Evolutionary conservation across 306 rosid species (phyloP).

Genomic region (Dalbergia oliveri): DNA sequence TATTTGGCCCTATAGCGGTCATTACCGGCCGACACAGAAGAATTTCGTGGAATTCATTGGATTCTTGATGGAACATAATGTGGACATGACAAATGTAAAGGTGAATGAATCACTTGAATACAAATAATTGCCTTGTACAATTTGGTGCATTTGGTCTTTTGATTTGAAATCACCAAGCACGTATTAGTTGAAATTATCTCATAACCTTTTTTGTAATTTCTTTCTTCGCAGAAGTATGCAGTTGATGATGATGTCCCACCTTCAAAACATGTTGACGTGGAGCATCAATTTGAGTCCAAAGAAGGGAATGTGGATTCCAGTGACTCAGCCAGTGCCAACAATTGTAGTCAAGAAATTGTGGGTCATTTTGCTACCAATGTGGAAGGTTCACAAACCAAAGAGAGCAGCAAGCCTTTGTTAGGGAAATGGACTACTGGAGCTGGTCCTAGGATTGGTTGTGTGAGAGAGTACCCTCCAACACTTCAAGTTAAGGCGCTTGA

Average conservation of each 20-base stretch:
- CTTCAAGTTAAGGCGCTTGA: conserved; percentile 79
- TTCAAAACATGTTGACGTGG: conserved; percentile 9
- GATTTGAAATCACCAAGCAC: conserved; percentile 31
- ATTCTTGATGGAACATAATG: conserved; percentile 71
- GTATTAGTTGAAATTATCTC: conserved; percentile 10
- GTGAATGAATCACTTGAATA: conserved; percentile 49
- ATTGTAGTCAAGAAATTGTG: conserved; percentile 10
- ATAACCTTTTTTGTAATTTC: not conserved
- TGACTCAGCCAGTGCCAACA: conserved; percentile 36
- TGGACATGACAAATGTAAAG: conserved; percentile 82
- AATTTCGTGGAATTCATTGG: conserved; percentile 68
- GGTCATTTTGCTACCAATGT: conserved; percentile 6
- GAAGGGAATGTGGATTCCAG: not conserved
- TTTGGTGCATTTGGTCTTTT: not conserved
- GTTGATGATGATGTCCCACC: conserved; percentile 80
- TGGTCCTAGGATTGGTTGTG: conserved; percentile 71
- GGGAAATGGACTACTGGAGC: conserved; percentile 71
- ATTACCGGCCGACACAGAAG: conserved; percentile 78
- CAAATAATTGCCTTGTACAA: not conserved
- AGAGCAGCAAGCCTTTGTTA: conserved; percentile 50
- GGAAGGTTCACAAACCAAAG: conserved; percentile 40
- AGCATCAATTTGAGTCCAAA: conserved; percentile 5
- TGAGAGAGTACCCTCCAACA: conserved; percentile 72
- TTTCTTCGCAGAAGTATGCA: conserved; percentile 62
- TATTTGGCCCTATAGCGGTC: conserved; percentile 93